Percentiles rank a stretch among this genome's conserved stretches.
phyloP scores from a whole-genome alignment of 148 eudicot genomes.

The Chenopodium suecicum region DNA sequence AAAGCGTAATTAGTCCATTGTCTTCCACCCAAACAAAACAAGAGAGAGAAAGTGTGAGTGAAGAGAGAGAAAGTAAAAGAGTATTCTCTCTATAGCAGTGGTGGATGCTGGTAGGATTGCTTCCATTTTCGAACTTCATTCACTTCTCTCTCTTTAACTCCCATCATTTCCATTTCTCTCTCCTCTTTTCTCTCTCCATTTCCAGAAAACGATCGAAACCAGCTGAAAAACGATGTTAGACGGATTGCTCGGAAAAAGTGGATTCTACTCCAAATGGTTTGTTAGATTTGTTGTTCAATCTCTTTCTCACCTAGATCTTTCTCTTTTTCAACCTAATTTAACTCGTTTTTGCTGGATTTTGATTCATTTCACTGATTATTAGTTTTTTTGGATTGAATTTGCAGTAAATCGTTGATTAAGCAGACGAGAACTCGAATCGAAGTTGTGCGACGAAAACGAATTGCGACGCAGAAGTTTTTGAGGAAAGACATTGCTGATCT shows the following conservation, averaged over 20 bases:
- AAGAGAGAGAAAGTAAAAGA: not conserved
- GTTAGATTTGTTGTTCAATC: not conserved
- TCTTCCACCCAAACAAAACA: not conserved
- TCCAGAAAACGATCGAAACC: conserved; percentile 15
- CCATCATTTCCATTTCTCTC: not conserved
- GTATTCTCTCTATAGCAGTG: too few species aligned
- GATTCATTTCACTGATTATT: conserved; percentile 7
- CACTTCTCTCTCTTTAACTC: not conserved
- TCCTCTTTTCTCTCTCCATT: not conserved
- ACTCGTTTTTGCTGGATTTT: not conserved
- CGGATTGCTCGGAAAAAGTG: conserved; percentile 56
- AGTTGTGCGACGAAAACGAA: conserved; percentile 57
- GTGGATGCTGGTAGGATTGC: not conserved
- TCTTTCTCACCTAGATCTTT: conserved; percentile 21
- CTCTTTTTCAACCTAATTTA: not conserved
- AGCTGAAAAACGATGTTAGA: conserved; percentile 42
- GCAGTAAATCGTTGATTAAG: conserved; percentile 54
- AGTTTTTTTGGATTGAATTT: not conserved
- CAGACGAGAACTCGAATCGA: conserved; percentile 65
- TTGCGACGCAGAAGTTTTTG: conserved; percentile 82
- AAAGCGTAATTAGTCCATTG: conserved; percentile 7
- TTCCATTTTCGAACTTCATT: conserved; percentile 13
- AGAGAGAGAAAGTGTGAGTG: not conserved
- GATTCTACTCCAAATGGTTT: conserved; percentile 62
- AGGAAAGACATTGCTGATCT: conserved; percentile 80